Base-by-base conservation (phyloP, 176 grass and related monocot species). In the Calamus simplicifolius region DNA sequence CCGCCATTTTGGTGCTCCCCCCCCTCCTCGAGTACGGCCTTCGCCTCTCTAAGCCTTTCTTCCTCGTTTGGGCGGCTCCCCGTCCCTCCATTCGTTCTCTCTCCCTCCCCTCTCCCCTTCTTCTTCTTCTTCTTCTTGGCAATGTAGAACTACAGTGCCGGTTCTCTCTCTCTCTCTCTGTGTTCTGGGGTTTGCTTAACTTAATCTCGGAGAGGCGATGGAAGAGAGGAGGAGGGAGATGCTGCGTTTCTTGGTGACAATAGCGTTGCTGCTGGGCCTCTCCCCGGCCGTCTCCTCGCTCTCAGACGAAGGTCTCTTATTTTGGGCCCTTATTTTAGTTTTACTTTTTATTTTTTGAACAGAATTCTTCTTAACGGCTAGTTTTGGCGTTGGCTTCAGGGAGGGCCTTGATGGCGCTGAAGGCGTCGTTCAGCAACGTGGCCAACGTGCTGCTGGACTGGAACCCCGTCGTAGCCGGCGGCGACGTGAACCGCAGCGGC, bases 401-500 rank as follows among this genome's bases (percentile, higher is more conserved):
- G 21, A 72, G 30, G 76, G 73, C 78, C 73, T 79, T 98, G 21
- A 73, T 89, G 73, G 73, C 57, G 16, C 23, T 98, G n/a, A 98
- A 98, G 78, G 76, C 76, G 13, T 89, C 79, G 13, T 92, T 98
- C 56, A 70, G 81, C 27, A 81, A 98, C 79, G 79, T 73, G 18
- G 84, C 88, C 29, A 89, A 80, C 81, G 81, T 75, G 56, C 75
- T 92, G 14, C 79, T 80, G 3, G 88, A 90, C 63, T 98, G 93
- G 93, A 81, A 70, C 54, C 79, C 57, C 49, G 8, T 18, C 48
- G 61, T 52, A 58, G 6, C 23, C 57, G 65, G 67, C 7, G 57
- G 49, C 57, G 59, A 48, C 16, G 6, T 10, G 8, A 43, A 43
- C 35, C 35, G 35, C 35, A 83, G 71, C 55, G 70, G 54, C 19